Conservation (phyloP, 2,329 filamentous ascomycete species). For the Curvularia spicifera region DNA sequence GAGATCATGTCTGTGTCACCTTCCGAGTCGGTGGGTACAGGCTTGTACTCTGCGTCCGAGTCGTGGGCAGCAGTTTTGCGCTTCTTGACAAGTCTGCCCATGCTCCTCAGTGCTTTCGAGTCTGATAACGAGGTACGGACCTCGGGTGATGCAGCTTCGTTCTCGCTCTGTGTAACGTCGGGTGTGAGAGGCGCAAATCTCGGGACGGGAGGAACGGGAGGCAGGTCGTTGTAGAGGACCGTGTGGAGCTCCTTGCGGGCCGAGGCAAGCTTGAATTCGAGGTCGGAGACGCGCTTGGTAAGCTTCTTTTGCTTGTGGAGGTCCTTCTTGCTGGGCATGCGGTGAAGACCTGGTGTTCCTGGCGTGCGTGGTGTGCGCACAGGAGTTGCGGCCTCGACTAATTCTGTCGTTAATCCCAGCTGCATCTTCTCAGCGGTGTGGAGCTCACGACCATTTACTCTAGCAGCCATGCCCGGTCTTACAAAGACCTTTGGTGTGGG, state of each 20-base stretch:
- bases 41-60: conserved; percentile 42
- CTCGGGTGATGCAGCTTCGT: conserved; percentile 34
- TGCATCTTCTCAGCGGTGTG: conserved; percentile 12
- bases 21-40: conserved; percentile 29
- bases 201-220: conserved; percentile 48
- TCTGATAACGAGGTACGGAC: conserved; percentile 11
- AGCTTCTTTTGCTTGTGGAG: conserved; percentile 64
- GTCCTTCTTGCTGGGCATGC: conserved; percentile 62
- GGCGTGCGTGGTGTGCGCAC: conserved; percentile 25
- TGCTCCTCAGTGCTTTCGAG: background rate
- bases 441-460: conserved; percentile 17
- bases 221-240: conserved; percentile 53
- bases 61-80: conserved; percentile 43
- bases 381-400: conserved; percentile 17
- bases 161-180: conserved; percentile 29
- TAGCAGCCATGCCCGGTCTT: conserved; percentile 28
- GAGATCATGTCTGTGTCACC: conserved; percentile 28
- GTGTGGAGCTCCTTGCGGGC: conserved; percentile 62
- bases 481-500: conserved; percentile 43
- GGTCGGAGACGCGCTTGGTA: conserved; percentile 65
- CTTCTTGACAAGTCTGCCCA: conserved; percentile 47
- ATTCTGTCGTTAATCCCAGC: conserved; percentile 13
- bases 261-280: conserved; percentile 64
- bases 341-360: conserved; percentile 48
- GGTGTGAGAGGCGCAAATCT: conserved; percentile 39